Evolutionary conservation across 345 rosid species (phyloP).

Genomic region (Noccaea bulbosa): DNA sequence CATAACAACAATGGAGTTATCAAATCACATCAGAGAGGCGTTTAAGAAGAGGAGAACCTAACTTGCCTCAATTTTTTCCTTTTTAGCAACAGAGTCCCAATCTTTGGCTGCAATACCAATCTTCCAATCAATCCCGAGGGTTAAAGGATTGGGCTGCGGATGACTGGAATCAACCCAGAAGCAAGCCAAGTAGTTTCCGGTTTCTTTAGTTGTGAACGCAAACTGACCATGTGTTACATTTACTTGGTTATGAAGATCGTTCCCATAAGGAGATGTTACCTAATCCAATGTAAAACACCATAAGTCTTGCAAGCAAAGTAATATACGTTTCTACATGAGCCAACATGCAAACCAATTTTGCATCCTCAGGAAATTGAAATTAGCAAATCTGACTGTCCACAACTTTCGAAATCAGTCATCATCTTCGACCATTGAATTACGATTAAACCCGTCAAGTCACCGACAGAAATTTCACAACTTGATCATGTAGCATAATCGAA

Average conservation of each 20-base stretch:
- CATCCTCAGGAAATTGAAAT: not conserved
- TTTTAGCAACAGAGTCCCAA: constrained; percentile 94
- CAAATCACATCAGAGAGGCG: no score
- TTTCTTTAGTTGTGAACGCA: constrained; percentile 86
- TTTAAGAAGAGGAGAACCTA: constrained; percentile 1
- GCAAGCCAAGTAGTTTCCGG: constrained; percentile 84
- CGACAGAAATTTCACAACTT: constrained; percentile 6
- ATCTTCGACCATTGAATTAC: not conserved
- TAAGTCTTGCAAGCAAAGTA: not conserved
- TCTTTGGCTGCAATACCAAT: constrained; percentile 90
- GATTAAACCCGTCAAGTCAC: constrained; percentile 5
- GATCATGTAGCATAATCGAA: not conserved
- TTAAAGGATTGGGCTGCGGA: constrained; percentile 45
- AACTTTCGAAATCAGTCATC: not conserved
- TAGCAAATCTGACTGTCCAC: not conserved
- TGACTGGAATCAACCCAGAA: constrained; percentile 59
- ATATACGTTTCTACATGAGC: not conserved
- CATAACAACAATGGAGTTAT: not conserved
- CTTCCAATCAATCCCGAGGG: constrained; percentile 86
- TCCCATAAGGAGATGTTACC: constrained; percentile 92
- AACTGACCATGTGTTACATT: constrained; percentile 85
- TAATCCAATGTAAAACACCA: constrained; percentile 30
- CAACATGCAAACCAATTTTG: constrained; percentile 15
- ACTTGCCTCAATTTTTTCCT: constrained; percentile 88
- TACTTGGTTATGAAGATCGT: constrained; percentile 65